Base-by-base conservation (phyloP, 1,284 basidiomycete genomes). In the Rhodotorula glutinis region DNA sequence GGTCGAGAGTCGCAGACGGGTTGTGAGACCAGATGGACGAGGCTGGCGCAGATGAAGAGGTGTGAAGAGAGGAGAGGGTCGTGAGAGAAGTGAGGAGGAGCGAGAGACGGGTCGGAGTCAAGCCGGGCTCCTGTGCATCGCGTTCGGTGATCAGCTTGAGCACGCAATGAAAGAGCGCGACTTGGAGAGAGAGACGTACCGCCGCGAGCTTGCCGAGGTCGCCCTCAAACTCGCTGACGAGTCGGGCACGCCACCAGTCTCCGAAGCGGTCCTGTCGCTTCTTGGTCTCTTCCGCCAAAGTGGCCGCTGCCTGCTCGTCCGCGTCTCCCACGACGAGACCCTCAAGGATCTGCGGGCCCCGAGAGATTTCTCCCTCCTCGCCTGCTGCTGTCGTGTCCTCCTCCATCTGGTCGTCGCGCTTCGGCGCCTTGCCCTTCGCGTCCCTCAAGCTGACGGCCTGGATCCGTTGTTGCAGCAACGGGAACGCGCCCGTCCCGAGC, bases 71-170 rank as follows among this genome's bases (percentile, higher is more conserved):
- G 0, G 69, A 71, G 44, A 73, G 69, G 41, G 66, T 63, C 23
- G 66, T 73, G 43, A 73, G 66, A 11, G 71, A 73, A n/a, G 69
- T 62, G 19, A 73, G 64, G 29, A 73, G 69, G 38, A 73, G 69
- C 14, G 58, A 46, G 17, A 73, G 66, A 11, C 71, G 71, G 4
- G 69, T 67, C 21, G 62, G 63, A 0, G 66, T 71, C 13, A 73
- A 57, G 40, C 69, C 71, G 14, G 71, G 71, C 60, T 73, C 71
- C 71, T 73, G n/a, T n/a, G 41, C 41, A 51, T n/a, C 7, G 25
- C 8, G 13, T 10, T 19, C 2, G 1, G 1, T 3, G 4, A 27
- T 52, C 38, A 41, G 58, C 7, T 19, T 7, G 16, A 9, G 21
- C 17, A 4, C 21, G 23, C 53, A 38, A 17, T 29, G n/a, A 13